These are phyloP conservation scores for Thalassiosira mediterranea DNA, from an alignment of 352 stramenopile genomes.

Conservation along the genomic window DNA sequence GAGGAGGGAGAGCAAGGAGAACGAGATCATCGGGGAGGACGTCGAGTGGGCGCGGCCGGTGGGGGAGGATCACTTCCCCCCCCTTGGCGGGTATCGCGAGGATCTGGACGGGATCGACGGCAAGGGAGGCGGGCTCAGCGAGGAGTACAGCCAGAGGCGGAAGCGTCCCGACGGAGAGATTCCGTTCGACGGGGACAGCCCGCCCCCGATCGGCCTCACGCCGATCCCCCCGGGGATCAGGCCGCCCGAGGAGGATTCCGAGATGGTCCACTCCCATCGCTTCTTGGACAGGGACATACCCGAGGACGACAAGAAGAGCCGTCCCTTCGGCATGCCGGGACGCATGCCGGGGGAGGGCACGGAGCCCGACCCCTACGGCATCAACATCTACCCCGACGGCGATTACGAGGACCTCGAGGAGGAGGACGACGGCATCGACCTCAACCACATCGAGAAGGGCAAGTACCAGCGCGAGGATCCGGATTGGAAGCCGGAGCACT, in stretches of 20 bases:
- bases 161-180: neutral
- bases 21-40: constrained; percentile 13
- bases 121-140: neutral
- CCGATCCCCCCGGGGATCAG: neutral
- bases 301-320: neutral
- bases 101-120: neutral
- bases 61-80: constrained; percentile 15
- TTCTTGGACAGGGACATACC: constrained; percentile 7
- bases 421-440: neutral
- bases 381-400: constrained; percentile 17
- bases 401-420: neutral
- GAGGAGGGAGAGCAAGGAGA: constrained; percentile 3
- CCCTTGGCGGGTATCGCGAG: neutral
- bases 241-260: neutral
- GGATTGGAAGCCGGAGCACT: constrained; percentile 3
- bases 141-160: neutral
- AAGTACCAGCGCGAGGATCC: neutral
- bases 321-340: constrained; percentile 11
- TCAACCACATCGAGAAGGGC: neutral
- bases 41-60: constrained; percentile 17
- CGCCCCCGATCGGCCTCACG: neutral
- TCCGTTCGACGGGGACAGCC: neutral
- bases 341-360: constrained; percentile 5
- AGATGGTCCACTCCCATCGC: neutral
- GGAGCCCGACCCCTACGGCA: neutral